Percentiles rank a stretch among this genome's conserved stretches.
phyloP scores from a whole-genome alignment of 495 filamentous ascomycete genomes.

The Daldinia loculata region DNA sequence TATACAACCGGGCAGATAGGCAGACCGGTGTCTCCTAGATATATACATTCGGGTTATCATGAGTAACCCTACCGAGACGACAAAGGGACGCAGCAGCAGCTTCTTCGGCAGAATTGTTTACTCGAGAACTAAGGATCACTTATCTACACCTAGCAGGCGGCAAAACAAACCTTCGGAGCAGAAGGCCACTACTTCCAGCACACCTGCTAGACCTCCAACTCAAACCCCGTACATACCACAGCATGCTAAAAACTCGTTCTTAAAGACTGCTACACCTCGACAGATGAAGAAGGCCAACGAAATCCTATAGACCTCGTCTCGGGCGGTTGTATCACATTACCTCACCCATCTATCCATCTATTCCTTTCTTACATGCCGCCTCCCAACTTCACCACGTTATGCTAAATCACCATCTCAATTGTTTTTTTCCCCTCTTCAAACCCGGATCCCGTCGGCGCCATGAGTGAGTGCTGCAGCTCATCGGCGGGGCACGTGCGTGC shows the following conservation, averaged over 20 bases:
- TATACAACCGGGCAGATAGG: neutral
- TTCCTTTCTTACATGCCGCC: no score
- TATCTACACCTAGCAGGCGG: neutral
- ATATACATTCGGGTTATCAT: neutral
- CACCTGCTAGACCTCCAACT: neutral
- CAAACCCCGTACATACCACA: constrained; percentile 46
- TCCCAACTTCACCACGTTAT: no score
- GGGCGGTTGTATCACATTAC: neutral
- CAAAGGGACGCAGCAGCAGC: neutral
- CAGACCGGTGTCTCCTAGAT: neutral
- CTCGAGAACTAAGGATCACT: neutral
- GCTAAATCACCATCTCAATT: no score
- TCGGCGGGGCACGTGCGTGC: neutral
- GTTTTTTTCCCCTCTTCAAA: no score
- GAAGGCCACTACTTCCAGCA: neutral
- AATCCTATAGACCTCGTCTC: constrained; percentile 33
- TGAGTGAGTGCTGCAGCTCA: constrained; percentile 15
- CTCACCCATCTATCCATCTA: no score
- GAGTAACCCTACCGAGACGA: neutral
- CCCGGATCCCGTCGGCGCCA: constrained; percentile 8
- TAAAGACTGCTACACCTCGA: constrained; percentile 51
- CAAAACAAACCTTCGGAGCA: neutral
- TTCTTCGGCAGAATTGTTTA: neutral
- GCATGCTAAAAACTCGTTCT: constrained; percentile 53
- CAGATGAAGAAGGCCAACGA: constrained; percentile 51